Evolutionary conservation across 1,284 basidiomycete species (phyloP).

Genomic region (Leccinum subrobustum): DNA sequence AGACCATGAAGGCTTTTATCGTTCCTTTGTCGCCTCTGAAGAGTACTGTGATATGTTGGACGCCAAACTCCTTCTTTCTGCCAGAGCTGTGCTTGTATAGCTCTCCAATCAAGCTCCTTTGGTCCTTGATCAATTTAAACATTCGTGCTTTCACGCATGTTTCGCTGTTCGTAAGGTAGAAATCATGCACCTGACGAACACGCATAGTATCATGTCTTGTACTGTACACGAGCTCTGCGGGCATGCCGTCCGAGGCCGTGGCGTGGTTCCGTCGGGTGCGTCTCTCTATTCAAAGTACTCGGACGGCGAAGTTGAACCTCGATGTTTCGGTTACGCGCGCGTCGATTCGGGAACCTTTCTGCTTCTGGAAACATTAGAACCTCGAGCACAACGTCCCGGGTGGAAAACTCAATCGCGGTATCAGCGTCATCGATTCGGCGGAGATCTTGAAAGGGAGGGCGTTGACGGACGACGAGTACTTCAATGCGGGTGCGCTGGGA

Average conservation of each 20-base stretch:
- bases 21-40: no score
- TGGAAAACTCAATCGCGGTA: conserved; percentile 96
- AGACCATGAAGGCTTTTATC: no score
- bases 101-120: no score
- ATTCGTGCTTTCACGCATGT: no score
- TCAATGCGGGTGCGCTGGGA: conserved; percentile 86
- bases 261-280: conserved; percentile 61
- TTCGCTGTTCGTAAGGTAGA: no score
- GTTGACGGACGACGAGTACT: conserved; percentile 82
- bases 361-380: conserved; percentile 49
- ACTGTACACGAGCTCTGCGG: not conserved
- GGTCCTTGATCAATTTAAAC: no score
- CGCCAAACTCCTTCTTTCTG: no score
- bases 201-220: no score
- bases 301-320: conserved; percentile 58
- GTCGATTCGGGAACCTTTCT: conserved; percentile 64
- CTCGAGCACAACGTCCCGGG: conserved; percentile 95
- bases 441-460: conserved; percentile 79
- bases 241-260: conserved; percentile 63
- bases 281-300: conserved; percentile 5
- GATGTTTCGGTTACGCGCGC: conserved; percentile 94
- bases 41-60: no score
- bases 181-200: no score
- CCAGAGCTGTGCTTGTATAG: no score
- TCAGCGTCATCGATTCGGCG: conserved; percentile 93